These are phyloP conservation scores for Lactarius quietus DNA, from an alignment of 768 basidiomycete genomes.

Conservation along the genomic window DNA sequence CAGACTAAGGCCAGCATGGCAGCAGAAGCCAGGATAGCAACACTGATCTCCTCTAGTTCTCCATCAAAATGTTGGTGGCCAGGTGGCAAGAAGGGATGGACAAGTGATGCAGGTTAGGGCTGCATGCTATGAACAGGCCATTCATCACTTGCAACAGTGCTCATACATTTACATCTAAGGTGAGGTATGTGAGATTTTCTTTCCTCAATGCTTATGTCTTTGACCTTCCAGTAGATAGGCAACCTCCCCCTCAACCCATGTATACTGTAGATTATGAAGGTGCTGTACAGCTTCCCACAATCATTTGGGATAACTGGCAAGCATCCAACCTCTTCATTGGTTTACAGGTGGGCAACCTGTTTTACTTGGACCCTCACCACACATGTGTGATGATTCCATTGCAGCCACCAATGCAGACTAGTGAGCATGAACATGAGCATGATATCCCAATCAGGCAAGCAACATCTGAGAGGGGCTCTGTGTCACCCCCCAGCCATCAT, in stretches of 20 bases:
- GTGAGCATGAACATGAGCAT: constrained; percentile 8
- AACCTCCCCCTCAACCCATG: constrained; percentile 61
- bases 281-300: constrained; percentile 89
- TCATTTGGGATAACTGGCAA: constrained; percentile 97
- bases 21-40: neutral
- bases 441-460: constrained; percentile 18
- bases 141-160: constrained; percentile 73
- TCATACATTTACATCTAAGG: constrained; percentile 73
- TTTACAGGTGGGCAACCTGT: constrained; percentile 80
- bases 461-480: constrained; percentile 18
- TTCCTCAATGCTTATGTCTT: constrained; percentile 10
- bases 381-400: constrained; percentile 74
- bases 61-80: constrained; percentile 60
- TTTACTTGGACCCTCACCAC: constrained; percentile 80
- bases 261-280: constrained; percentile 65
- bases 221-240: constrained; percentile 65
- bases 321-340: constrained; percentile 92
- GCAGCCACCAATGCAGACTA: constrained; percentile 43
- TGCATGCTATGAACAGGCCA: constrained; percentile 91
- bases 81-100: constrained; percentile 72
- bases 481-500: constrained; percentile 28
- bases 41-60: constrained; percentile 35
- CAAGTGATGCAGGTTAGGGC: constrained; percentile 85
- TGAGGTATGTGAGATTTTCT: constrained; percentile 47
- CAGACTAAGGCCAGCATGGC: constrained; percentile 30